Base-by-base conservation (phyloP, 2,329 filamentous ascomycete species). In the Alternaria triticimaculans region DNA sequence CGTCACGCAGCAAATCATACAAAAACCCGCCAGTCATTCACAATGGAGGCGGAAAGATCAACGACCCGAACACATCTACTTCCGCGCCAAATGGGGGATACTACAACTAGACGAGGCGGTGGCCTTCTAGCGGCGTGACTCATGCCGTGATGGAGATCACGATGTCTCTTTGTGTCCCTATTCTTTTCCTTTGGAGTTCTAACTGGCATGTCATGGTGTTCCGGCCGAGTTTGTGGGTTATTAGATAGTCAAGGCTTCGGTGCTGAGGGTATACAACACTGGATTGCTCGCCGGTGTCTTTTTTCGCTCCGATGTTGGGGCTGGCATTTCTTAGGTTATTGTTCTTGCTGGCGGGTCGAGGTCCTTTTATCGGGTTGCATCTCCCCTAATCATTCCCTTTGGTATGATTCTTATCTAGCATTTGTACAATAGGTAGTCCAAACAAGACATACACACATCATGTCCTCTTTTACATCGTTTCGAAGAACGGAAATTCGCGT, bases 21-120 rank as follows among this genome's bases (percentile, higher is more conserved):
- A 73, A 67, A 68, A 77, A 78, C 48, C 76, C 75, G 6, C 66
- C 64, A 5, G 65, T 76, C 21, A 64, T 78, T 30, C 70, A 75
- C 69, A 77, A 75, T 41, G 73, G 72, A 2, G 76, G 76, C 12
- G 76, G 76, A 26, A 59, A 69, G 58, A 65, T 66, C 4, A 69
- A 73, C 28, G 75, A 76, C 64, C 70, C 75, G 3, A 76, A 75
- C 43, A 74, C 72, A 6, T 75, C 70, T 62, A 72, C 71, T 4
- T 72, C 68, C 30, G 74, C 73, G 18, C 69, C 68, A 1, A 74
- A 77, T 55, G 69, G 71, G 3, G 72, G 75, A 0, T 78, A 78
- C 62, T 76, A 78, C 58, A 68, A 73, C 5, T 78, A 66, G 55
- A 26, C 21, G n/a, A 51, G 18, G 9, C 4, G 11, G 5, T 23